Conservation (phyloP, 1,139 yeast species). For the Pichia inconspicua region DNA sequence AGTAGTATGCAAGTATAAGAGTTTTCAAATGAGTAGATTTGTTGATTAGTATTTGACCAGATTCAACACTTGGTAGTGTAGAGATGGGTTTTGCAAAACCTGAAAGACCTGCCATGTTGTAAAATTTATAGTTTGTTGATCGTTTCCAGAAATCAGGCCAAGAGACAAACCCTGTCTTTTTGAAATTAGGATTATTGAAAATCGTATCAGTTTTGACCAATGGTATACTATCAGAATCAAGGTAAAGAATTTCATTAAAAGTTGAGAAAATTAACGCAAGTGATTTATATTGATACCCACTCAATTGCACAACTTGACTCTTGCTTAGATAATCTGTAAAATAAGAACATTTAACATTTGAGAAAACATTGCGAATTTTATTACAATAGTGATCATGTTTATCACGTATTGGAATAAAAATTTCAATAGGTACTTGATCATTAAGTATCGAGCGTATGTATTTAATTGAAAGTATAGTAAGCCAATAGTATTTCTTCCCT, state of each 20-base stretch:
- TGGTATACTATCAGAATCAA: constrained; percentile 68
- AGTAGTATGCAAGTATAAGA: constrained; percentile 24
- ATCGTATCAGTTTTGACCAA: constrained; percentile 43
- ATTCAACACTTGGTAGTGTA: constrained; percentile 25
- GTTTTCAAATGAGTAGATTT: constrained; percentile 24
- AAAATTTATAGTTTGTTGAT: constrained; percentile 45
- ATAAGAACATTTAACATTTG: constrained; percentile 23
- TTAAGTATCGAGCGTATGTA: constrained; percentile 21
- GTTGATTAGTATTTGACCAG: constrained; percentile 27
- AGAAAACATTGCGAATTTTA: constrained; percentile 19
- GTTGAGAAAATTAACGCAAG: constrained; percentile 53
- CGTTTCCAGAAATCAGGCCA: constrained; percentile 78
- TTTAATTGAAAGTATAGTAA: constrained; percentile 25
- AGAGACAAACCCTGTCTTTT: constrained; percentile 34
- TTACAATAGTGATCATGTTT: constrained; percentile 21
- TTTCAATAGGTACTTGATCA: constrained; percentile 24
- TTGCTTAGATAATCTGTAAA: constrained; percentile 21
- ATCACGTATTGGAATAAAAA: constrained; percentile 22
- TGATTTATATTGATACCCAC: constrained; percentile 58
- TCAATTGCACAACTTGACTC: constrained; percentile 10
- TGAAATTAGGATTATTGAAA: constrained; percentile 33
- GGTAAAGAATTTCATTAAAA: constrained; percentile 53
- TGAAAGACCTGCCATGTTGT: constrained; percentile 18
- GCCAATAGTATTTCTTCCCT: constrained; percentile 24
- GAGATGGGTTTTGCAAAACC: constrained; percentile 18